Evolutionary conservation across 2,329 filamentous ascomycete species (phyloP).

Genomic region (Diaporthe sp.): DNA sequence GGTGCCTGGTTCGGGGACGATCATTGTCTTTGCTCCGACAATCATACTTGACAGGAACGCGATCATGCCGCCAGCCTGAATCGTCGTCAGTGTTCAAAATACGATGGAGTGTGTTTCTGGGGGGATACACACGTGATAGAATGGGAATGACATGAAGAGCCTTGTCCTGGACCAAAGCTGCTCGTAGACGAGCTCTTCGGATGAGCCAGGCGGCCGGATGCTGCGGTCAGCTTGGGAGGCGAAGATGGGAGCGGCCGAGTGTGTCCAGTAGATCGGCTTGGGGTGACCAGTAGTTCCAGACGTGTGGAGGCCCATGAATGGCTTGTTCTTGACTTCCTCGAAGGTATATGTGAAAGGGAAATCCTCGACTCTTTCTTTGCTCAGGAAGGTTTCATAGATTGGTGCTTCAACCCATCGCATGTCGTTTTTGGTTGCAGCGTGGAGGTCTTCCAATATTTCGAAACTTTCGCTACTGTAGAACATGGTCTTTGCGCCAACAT

Average conservation of each 20-base stretch:
- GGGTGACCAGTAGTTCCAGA: slow-evolving; percentile 47
- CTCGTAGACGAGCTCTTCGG: slow-evolving; percentile 2
- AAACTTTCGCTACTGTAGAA: slow-evolving; percentile 39
- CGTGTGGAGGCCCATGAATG: slow-evolving; percentile 46
- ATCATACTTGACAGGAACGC: slow-evolving; percentile 20
- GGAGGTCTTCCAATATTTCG: slow-evolving; percentile 37
- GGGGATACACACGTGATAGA: slow-evolving; percentile 31
- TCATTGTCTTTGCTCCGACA: slow-evolving; percentile 34
- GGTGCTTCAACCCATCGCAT: slow-evolving; percentile 30
- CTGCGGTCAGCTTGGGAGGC: slow-evolving; percentile 26
- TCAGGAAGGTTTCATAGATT: slow-evolving; percentile 32
- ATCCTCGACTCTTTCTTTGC: slow-evolving; percentile 31
- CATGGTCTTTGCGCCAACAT: slow-evolving; percentile 41
- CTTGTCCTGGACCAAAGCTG: slow-evolving; percentile 16
- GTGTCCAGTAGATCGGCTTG: slow-evolving; percentile 44
- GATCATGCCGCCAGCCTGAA: slow-evolving; percentile 36
- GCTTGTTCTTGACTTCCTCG: slow-evolving; percentile 41
- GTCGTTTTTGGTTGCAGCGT: slow-evolving; percentile 35
- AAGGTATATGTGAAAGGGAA: slow-evolving; percentile 37
- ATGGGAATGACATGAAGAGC: slow-evolving; percentile 22
- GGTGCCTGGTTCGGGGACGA: slow-evolving; percentile 40
- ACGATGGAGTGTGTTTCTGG: neutral
- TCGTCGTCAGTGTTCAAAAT: neutral
- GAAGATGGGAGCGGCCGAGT: slow-evolving; percentile 37
- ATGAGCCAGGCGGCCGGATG: neutral